These are phyloP conservation scores for Saccharomycopsis oosterbeekiorum DNA, from an alignment of 805 yeast species.

Conservation along the genomic window DNA sequence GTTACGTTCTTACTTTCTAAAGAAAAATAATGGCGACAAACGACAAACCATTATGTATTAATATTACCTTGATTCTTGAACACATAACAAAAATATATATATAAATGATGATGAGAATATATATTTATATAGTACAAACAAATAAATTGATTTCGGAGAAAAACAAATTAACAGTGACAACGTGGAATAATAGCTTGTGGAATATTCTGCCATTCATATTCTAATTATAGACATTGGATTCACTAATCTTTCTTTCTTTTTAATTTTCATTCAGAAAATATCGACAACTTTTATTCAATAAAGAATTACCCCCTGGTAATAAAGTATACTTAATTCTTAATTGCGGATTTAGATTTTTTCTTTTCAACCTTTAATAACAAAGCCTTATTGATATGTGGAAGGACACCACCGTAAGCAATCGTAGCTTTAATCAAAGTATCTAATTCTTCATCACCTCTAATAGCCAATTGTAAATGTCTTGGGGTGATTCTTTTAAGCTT, in stretches of 20 bases:
- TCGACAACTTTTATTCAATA: not conserved
- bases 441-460: slow-evolving; percentile 96
- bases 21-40: not conserved
- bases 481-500: slow-evolving; percentile 96
- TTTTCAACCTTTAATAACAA: slow-evolving; percentile 68
- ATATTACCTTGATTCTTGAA: not conserved
- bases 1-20: not conserved
- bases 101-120: not conserved
- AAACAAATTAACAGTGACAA: not conserved
- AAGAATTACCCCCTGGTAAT: no score
- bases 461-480: slow-evolving; percentile 92
- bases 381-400: slow-evolving; percentile 86
- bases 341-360: slow-evolving; percentile 27
- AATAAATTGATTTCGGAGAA: not conserved
- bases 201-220: no score
- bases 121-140: slow-evolving; percentile 3
- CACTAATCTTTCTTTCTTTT: not conserved
- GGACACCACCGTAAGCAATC: slow-evolving; percentile 96
- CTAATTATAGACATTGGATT: not conserved
- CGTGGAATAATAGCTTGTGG: not conserved
- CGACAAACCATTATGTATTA: not conserved
- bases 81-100: not conserved
- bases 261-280: not conserved
- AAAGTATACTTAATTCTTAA: not conserved
- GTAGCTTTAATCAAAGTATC: slow-evolving; percentile 91